phyloP scores from a whole-genome alignment of 2,329 filamentous ascomycete genomes.

The Magnaporthales sp. region DNA sequence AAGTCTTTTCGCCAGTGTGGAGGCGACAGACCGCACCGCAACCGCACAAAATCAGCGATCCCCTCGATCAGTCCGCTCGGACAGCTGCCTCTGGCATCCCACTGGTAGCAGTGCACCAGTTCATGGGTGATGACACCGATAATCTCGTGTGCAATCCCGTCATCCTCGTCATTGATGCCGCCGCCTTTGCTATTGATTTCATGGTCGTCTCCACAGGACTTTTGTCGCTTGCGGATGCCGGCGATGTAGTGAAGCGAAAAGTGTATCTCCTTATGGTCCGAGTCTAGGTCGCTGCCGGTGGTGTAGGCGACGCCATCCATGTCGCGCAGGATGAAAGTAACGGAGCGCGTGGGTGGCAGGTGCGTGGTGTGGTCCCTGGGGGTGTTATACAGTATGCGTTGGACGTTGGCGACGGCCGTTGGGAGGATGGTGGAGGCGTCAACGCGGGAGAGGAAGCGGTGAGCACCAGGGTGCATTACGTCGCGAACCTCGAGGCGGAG shows the following conservation, averaged over 20 bases:
- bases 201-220: not conserved
- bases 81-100: slow-evolving; percentile 52
- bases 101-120: slow-evolving; percentile 91
- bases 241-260: slow-evolving; percentile 70
- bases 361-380: slow-evolving; percentile 30
- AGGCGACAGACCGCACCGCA: slow-evolving; percentile 63
- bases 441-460: slow-evolving; percentile 58
- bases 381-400: slow-evolving; percentile 61
- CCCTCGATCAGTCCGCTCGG: slow-evolving; percentile 82
- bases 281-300: slow-evolving; percentile 66
- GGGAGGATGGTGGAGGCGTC: slow-evolving; percentile 55
- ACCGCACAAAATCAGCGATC: slow-evolving; percentile 84
- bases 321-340: slow-evolving; percentile 72
- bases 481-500: slow-evolving; percentile 53
- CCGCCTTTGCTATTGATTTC: slow-evolving; percentile 49
- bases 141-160: slow-evolving; percentile 46
- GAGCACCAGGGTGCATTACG: slow-evolving; percentile 49
- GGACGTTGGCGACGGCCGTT: slow-evolving; percentile 56
- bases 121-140: slow-evolving; percentile 82
- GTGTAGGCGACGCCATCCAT: slow-evolving; percentile 89
- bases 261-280: slow-evolving; percentile 89
- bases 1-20: slow-evolving; percentile 70
- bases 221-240: slow-evolving; percentile 21
- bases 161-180: slow-evolving; percentile 53
- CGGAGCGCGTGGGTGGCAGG: slow-evolving; percentile 63